Evolutionary conservation across 2,329 filamentous ascomycete species (phyloP).

Genomic region (Torrubiella hemipterigena): DNA sequence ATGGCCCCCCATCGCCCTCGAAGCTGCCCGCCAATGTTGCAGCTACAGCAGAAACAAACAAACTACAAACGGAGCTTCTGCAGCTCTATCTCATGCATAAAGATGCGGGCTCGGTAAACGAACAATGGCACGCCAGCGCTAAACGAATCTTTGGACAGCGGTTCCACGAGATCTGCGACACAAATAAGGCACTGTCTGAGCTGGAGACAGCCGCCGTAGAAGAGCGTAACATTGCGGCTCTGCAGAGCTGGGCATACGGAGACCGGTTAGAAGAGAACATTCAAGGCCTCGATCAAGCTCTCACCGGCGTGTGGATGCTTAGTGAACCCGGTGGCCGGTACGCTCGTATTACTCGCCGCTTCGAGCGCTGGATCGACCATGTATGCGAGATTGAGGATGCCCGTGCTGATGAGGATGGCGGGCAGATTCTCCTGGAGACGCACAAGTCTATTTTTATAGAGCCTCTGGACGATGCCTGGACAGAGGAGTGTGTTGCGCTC

Average conservation of each 20-base stretch:
- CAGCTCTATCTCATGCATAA: constrained; percentile 54
- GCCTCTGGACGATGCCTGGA: constrained; percentile 45
- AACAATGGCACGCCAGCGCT: constrained; percentile 46
- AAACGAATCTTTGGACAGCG: constrained; percentile 30
- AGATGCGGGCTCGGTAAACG: constrained; percentile 29
- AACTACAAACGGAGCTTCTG: constrained; percentile 51
- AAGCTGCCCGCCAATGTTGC: constrained; percentile 50
- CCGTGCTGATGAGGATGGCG: constrained; percentile 19
- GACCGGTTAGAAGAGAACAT: constrained; percentile 41
- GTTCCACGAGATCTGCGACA: constrained; percentile 27
- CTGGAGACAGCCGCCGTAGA: constrained; percentile 33
- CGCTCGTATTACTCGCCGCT: constrained; percentile 38
- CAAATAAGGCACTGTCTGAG: constrained; percentile 20
- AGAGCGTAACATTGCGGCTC: constrained; percentile 35
- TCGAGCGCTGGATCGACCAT: constrained; percentile 45
- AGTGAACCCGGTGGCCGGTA: constrained; percentile 45
- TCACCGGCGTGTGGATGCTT: constrained; percentile 45
- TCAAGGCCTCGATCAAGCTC: constrained; percentile 42
- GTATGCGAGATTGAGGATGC: constrained; percentile 34
- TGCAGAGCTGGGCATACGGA: constrained; percentile 35
- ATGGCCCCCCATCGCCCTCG: constrained; percentile 47
- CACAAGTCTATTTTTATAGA: constrained; percentile 36
- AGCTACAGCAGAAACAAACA: constrained; percentile 43
- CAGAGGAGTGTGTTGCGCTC: constrained; percentile 41
- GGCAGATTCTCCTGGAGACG: constrained; percentile 19